A percentile compares a stretch with the other conserved stretches of the same genome.
Evolutionary conservation across 306 rosid genomes (phyloP).

Genomic region (Vigna radiata): DNA sequence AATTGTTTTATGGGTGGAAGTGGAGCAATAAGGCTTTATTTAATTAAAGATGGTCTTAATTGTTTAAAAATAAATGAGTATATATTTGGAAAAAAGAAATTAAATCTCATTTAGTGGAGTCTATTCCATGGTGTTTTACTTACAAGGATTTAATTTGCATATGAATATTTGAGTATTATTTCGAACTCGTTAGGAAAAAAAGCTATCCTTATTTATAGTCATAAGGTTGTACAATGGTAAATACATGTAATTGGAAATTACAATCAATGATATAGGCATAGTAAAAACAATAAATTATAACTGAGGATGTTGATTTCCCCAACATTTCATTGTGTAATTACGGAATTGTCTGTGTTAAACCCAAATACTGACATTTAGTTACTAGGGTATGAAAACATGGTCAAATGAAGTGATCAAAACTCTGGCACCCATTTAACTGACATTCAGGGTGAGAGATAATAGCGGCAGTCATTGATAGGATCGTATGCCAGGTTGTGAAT

Average conservation of each 20-base stretch:
- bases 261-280: background rate
- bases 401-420: background rate
- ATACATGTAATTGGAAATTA: background rate
- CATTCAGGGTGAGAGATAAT: background rate
- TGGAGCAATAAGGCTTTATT: no score
- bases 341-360: background rate
- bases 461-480: background rate
- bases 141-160: background rate
- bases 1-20: no score
- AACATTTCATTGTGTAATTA: background rate
- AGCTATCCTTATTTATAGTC: constrained; percentile 8
- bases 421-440: no score
- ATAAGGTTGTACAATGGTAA: background rate
- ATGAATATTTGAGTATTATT: background rate
- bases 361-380: no score
- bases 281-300: background rate
- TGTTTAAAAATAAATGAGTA: no score
- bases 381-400: background rate
- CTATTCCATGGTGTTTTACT: constrained; percentile 1
- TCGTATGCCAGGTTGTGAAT: background rate
- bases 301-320: background rate
- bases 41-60: no score
- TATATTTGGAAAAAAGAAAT: no score
- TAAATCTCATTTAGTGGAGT: background rate
- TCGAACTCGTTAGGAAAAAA: background rate